A percentile compares a stretch with the other conserved stretches of the same genome.
These are phyloP conservation scores for Ophiostoma ulmi DNA, from an alignment of 2,329 filamentous ascomycete species.

Conservation along the genomic window DNA sequence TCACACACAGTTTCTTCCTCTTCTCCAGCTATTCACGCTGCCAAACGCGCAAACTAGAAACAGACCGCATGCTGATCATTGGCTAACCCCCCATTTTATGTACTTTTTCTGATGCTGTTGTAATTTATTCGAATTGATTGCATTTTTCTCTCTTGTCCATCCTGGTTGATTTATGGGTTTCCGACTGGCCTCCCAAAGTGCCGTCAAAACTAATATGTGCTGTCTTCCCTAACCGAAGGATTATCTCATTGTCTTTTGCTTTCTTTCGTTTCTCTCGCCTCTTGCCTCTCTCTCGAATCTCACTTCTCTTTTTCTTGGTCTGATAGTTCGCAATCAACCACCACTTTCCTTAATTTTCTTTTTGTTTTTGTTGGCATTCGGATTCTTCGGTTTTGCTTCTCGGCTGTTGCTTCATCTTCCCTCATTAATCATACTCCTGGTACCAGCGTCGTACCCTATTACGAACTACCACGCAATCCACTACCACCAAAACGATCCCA, in stretches of 20 bases:
- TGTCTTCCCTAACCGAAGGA: background rate
- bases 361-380: background rate
- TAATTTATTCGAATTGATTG: constrained; percentile 7
- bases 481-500: background rate
- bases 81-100: constrained; percentile 14
- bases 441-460: constrained; percentile 15
- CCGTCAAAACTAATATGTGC: constrained; percentile 6
- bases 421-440: background rate
- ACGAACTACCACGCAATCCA: constrained; percentile 7
- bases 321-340: background rate
- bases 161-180: background rate
- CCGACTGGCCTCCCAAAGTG: background rate
- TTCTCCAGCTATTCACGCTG: background rate
- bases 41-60: constrained; percentile 13
- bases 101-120: constrained; percentile 1
- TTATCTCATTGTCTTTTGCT: background rate
- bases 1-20: constrained; percentile 3
- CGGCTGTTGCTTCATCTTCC: background rate
- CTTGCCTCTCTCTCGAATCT: background rate
- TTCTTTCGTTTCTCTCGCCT: background rate
- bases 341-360: constrained; percentile 2
- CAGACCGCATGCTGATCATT: constrained; percentile 20
- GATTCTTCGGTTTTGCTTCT: background rate
- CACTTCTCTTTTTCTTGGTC: background rate
- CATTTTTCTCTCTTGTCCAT: background rate